Evolutionary conservation across 257 asterid genomes (phyloP).

Genomic region (Solanum tarapatanum): DNA sequence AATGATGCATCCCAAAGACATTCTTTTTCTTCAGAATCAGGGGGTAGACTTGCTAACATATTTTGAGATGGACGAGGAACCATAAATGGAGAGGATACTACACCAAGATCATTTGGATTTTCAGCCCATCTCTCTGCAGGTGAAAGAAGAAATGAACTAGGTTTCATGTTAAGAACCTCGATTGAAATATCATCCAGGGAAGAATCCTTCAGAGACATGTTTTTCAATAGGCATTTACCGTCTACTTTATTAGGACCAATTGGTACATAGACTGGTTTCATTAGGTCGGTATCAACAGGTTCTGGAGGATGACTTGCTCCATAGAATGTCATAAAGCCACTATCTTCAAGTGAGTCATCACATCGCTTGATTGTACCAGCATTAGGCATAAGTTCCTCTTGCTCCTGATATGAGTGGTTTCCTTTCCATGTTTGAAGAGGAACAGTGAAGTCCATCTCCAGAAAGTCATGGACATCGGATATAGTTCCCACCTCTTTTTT

Average conservation of each 20-base stretch:
- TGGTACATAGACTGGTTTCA: background rate
- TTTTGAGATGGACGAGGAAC: constrained; percentile 21
- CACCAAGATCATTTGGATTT: constrained; percentile 19
- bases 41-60: constrained; percentile 23
- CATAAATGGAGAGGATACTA: constrained; percentile 26
- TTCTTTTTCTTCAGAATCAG: constrained; percentile 32
- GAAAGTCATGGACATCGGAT: background rate
- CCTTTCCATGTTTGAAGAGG: background rate
- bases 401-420: background rate
- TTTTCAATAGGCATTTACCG: background rate
- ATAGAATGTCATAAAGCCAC: background rate
- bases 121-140: constrained; percentile 29
- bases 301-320: constrained; percentile 6
- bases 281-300: constrained; percentile 7
- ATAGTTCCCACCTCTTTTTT: background rate
- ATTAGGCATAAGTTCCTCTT: background rate
- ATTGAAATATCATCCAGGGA: background rate
- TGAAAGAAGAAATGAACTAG: constrained; percentile 15
- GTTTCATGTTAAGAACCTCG: constrained; percentile 12
- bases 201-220: background rate
- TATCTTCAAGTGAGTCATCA: background rate
- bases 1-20: constrained; percentile 49
- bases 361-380: background rate
- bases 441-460: background rate
- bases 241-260: background rate